Conservation (phyloP, 2,329 filamentous ascomycete species). For the Penicillium hesseltinei region DNA sequence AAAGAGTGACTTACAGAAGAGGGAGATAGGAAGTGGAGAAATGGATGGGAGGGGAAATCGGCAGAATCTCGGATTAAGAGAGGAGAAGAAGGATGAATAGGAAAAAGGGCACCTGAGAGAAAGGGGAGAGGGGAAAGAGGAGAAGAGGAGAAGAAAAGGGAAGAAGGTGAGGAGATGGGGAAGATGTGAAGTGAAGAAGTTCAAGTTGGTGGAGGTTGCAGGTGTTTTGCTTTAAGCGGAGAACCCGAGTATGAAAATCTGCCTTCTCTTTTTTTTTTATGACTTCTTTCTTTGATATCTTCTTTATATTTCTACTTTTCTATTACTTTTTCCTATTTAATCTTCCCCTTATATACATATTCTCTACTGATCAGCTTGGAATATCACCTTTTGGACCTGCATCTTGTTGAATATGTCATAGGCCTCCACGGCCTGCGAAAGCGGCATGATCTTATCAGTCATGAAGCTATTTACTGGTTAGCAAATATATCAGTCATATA, state of each 20-base stretch:
- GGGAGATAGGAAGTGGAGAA: conserved; percentile 26
- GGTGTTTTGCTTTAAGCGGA: conserved; percentile 25
- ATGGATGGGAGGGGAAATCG: conserved; percentile 21
- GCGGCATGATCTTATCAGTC: conserved; percentile 72
- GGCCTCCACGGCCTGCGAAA: conserved; percentile 63
- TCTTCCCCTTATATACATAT: neutral
- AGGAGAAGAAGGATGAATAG: conserved; percentile 13
- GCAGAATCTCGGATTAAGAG: conserved; percentile 17
- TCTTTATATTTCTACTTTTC: neutral
- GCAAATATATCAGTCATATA: neutral
- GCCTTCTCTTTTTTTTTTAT: conserved; percentile 4
- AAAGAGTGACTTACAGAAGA: conserved; percentile 22
- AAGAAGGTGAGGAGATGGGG: conserved; percentile 10
- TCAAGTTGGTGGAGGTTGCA: conserved; percentile 4
- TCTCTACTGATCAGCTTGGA: conserved; percentile 48
- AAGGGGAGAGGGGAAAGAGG: conserved; percentile 18
- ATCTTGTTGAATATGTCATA: conserved; percentile 72
- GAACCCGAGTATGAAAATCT: conserved; percentile 8
- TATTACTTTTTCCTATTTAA: neutral
- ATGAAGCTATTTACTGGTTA: conserved; percentile 61
- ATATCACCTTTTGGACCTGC: conserved; percentile 72
- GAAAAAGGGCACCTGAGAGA: neutral
- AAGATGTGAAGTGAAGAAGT: conserved; percentile 15
- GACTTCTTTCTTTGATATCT: conserved; percentile 1
- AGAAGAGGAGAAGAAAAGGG: conserved; percentile 15